A percentile compares a stretch with the other conserved stretches of the same genome.
phyloP scores from a whole-genome alignment of 805 yeast genomes.

The Spathaspora passalidarum region DNA sequence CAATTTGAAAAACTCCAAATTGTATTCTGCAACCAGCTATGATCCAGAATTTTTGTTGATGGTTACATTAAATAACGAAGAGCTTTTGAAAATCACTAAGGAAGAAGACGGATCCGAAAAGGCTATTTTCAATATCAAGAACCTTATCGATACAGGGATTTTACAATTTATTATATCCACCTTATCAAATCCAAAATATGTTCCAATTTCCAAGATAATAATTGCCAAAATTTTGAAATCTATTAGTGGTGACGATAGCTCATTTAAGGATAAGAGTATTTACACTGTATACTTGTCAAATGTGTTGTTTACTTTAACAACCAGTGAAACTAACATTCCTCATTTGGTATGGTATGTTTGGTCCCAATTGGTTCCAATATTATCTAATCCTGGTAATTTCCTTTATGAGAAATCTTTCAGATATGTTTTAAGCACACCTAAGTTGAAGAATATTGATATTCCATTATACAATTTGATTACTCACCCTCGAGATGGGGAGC shows the following conservation, averaged over 20 bases:
- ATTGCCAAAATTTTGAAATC: conserved; percentile 44
- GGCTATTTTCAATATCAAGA: conserved; percentile 48
- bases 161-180: conserved; percentile 49
- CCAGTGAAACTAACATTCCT: conserved; percentile 21
- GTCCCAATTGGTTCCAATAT: conserved; percentile 53
- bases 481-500: conserved; percentile 25
- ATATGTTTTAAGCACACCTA: conserved; percentile 60
- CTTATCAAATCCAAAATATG: conserved; percentile 35
- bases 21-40: conserved; percentile 39
- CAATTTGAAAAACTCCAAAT: conserved; percentile 13
- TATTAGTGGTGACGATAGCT: conserved; percentile 24
- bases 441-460: conserved; percentile 36
- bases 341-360: conserved; percentile 54
- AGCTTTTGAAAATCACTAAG: conserved; percentile 43
- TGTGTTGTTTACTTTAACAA: conserved; percentile 33
- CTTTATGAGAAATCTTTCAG: conserved; percentile 69
- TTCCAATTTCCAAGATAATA: conserved; percentile 40
- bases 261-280: conserved; percentile 54
- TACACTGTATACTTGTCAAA: conserved; percentile 54
- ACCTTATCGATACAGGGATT: conserved; percentile 54
- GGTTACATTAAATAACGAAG: conserved; percentile 61
- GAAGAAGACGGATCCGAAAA: conserved; percentile 15
- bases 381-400: conserved; percentile 68
- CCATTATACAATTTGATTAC: conserved; percentile 44
- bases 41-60: conserved; percentile 72